Percentiles rank a stretch among this genome's conserved stretches.
Conservation (phyloP, 805 yeast genomes). For the Saccharomycopsis fodiens region DNA sequence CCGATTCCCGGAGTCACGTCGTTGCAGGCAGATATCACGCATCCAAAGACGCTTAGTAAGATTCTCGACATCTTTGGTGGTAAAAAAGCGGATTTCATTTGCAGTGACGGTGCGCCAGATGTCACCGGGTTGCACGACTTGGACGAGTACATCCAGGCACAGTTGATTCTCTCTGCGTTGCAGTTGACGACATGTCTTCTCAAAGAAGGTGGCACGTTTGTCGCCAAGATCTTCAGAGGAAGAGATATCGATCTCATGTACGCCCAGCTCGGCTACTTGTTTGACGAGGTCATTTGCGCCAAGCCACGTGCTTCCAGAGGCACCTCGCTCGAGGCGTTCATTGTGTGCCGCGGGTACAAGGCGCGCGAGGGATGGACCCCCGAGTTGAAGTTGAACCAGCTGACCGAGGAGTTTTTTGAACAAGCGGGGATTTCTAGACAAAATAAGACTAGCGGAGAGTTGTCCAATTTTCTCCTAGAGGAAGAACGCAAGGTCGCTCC, state of each 20-base stretch:
- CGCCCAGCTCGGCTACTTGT: conserved; percentile 82
- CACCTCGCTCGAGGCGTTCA: conserved; percentile 86
- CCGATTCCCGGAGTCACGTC: conserved; percentile 90
- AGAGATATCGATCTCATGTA: conserved; percentile 90
- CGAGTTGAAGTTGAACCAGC: conserved; percentile 40
- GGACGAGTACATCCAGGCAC: conserved; percentile 96
- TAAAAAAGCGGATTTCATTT: conserved; percentile 88
- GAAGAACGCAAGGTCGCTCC: conserved; percentile 79
- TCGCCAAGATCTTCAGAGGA: conserved; percentile 94
- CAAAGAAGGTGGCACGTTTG: conserved; percentile 86
- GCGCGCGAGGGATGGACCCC: conserved; percentile 88
- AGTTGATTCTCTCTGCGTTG: conserved; percentile 81
- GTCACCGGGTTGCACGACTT: conserved; percentile 95
- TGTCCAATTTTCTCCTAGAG: conserved; percentile 36
- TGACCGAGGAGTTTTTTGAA: conserved; percentile 80
- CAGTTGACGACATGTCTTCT: conserved; percentile 86
- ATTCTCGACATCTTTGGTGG: conserved; percentile 83
- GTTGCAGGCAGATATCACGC: conserved; percentile 94
- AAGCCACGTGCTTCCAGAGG: conserved; percentile 95
- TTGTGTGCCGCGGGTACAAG: conserved; percentile 81
- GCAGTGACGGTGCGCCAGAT: conserved; percentile 98
- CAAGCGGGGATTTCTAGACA: conserved; percentile 47
- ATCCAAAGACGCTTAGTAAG: conserved; percentile 74
- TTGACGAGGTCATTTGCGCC: conserved; percentile 86
- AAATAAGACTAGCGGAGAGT: conserved; percentile 30